Base-by-base conservation (phyloP, 805 yeast genomes). In the Candida sakaeoensis region DNA sequence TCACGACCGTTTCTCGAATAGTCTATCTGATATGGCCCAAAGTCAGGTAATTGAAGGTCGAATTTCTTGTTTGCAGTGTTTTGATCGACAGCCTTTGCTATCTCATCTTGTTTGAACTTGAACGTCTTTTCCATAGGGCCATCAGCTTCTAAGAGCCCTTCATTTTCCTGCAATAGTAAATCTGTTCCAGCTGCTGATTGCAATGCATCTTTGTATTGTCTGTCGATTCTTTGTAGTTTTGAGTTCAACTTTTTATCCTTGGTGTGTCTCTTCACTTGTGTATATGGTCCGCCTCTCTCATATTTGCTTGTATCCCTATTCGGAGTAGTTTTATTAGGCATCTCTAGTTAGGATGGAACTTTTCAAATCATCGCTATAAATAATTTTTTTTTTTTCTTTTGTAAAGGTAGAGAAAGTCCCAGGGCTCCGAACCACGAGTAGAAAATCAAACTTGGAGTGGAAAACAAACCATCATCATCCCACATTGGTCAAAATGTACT, bases 131-230 rank as follows among this genome's bases (percentile, higher is more conserved):
- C 99, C 90, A 91, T 81, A 4, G 63, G 64, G n/a, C 82, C 82
- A 54, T 93, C 99, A 5, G 96, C 88, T 60, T 93, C 99, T 46
- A 93, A 60, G 53, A 72, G 84, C 33, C 99, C 99, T 4, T 73
- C 76, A 21, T 84, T 82, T 65, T 93, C 98, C 45, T 85, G 86
- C 24, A 88, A 66, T 46, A 93, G 71, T 53, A 88, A 74, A 52
- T 93, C 97, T 0, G 97, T 85, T 4, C 83, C 80, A 8, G 90
- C 88, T 2, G 96, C 96, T 8, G 88, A 75, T 48, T 74, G 70
- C n/a, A 85, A 77, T 1, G 96, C 95, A 44, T 82, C 84, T 47
- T 78, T 75, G 60, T 84, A 85, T 51, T 82, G 82, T 29, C 72
- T 70, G 56, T 91, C 95, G 26, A 80, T 63, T 50, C 79, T 72